Conservation (phyloP, 2,329 filamentous ascomycete species). For the Diaporthe sp. region DNA sequence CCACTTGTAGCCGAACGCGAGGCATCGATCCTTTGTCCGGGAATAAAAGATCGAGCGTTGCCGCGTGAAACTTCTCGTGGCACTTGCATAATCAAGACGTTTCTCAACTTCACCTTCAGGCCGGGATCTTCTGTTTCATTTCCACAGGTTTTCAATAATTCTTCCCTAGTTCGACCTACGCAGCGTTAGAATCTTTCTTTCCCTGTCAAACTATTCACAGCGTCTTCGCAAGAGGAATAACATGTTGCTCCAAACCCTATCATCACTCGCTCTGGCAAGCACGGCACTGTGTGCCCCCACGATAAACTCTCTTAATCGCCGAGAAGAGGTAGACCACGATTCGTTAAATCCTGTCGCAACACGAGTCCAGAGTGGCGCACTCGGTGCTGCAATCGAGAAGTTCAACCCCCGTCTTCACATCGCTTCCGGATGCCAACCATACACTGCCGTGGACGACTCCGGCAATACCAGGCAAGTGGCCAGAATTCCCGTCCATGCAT, state of each 20-base stretch:
- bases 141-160: background rate
- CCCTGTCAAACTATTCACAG: background rate
- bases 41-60: conserved; percentile 4
- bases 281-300: conserved; percentile 21
- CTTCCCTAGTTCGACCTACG: background rate
- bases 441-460: conserved; percentile 43
- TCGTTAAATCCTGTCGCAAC: conserved; percentile 24
- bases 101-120: background rate
- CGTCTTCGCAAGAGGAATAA: background rate
- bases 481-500: background rate
- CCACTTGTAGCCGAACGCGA: background rate
- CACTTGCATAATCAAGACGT: background rate
- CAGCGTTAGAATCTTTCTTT: background rate
- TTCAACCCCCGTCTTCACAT: conserved; percentile 46
- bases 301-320: background rate
- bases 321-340: conserved; percentile 25
- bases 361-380: conserved; percentile 42
- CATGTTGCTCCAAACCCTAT: conserved; percentile 6
- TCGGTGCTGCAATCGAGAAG: conserved; percentile 40
- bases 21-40: background rate
- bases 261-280: conserved; percentile 17
- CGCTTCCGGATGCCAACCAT: conserved; percentile 45
- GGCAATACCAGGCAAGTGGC: conserved; percentile 39
- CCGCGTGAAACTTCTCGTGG: conserved; percentile 12
- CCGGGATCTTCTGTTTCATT: conserved; percentile 18